A percentile compares a stretch with the other conserved stretches of the same genome.
Evolutionary conservation across 352 stramenopile species (phyloP).

Genomic region (Pythium aristosporum): DNA sequence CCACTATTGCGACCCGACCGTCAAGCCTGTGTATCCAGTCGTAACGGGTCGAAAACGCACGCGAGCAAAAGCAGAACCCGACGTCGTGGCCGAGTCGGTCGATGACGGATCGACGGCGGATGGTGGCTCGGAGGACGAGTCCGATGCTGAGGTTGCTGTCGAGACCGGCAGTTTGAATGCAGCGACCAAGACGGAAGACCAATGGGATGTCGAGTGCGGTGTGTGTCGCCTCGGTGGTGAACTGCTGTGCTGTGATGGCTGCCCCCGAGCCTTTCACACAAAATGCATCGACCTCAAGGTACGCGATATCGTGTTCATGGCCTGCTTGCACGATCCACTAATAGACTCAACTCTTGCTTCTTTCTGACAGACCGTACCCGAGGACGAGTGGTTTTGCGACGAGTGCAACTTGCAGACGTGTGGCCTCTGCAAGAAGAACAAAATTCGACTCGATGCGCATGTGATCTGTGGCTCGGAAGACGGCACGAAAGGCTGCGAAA

Average conservation of each 20-base stretch:
- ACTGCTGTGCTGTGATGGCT: constrained; percentile 90
- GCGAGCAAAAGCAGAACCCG: constrained; percentile 16
- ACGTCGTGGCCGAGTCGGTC: constrained; percentile 14
- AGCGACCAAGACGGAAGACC: constrained; percentile 52
- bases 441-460: constrained; percentile 87
- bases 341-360: not conserved
- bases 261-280: constrained; percentile 90
- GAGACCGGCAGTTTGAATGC: constrained; percentile 27
- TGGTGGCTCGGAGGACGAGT: constrained; percentile 8
- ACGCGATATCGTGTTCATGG: constrained; percentile 8
- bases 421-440: constrained; percentile 81
- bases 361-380: constrained; percentile 42
- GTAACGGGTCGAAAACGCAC: constrained; percentile 8
- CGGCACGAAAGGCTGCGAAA: constrained; percentile 81
- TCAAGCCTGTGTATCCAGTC: constrained; percentile 61
- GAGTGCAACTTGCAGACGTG: constrained; percentile 86
- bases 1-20: constrained; percentile 66
- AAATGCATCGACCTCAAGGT: constrained; percentile 74
- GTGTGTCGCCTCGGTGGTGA: constrained; percentile 84
- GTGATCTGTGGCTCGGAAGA: constrained; percentile 90
- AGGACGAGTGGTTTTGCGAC: constrained; percentile 87
- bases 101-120: constrained; percentile 7
- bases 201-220: constrained; percentile 89
- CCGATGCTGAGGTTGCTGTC: constrained; percentile 21
- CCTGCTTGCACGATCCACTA: not conserved